These are phyloP conservation scores for Leccinum pachyderme DNA, from an alignment of 1,284 basidiomycete genomes.

Conservation along the genomic window DNA sequence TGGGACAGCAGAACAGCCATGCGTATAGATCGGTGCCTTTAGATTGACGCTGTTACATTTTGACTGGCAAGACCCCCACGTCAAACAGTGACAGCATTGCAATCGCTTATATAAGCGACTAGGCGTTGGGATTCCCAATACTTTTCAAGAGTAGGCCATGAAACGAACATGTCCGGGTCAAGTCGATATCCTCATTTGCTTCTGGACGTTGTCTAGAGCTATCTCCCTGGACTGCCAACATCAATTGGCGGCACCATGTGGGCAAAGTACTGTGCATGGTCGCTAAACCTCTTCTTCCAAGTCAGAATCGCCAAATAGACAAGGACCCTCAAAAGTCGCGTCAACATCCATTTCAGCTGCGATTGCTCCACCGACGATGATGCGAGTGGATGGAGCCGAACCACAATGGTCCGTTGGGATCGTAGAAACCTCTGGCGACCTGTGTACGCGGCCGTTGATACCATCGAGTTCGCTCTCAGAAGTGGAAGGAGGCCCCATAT, in stretches of 20 bases:
- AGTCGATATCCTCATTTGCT: background rate
- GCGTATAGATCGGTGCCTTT: background rate
- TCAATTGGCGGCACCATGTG: background rate
- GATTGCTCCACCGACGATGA: background rate
- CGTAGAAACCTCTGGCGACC: background rate
- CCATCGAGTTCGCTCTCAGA: background rate
- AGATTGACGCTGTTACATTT: background rate
- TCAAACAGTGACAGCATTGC: background rate
- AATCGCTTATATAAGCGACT: too few species aligned
- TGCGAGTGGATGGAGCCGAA: background rate
- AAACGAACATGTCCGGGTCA: background rate
- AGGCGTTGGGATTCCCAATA: too few species aligned
- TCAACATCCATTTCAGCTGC: conserved; percentile 6
- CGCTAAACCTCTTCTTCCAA: conserved; percentile 23
- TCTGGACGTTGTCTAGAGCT: background rate
- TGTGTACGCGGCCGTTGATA: background rate
- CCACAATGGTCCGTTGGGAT: background rate
- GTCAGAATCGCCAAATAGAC: conserved; percentile 31
- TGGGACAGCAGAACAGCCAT: background rate
- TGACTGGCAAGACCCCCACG: background rate
- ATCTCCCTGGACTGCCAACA: background rate
- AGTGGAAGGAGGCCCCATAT: background rate
- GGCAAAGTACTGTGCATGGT: background rate
- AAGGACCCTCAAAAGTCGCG: conserved; percentile 23
- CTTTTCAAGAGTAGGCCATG: background rate